These are phyloP conservation scores for Colletotrichum viniferum DNA, from an alignment of 2,329 filamentous ascomycete species.

Conservation along the genomic window DNA sequence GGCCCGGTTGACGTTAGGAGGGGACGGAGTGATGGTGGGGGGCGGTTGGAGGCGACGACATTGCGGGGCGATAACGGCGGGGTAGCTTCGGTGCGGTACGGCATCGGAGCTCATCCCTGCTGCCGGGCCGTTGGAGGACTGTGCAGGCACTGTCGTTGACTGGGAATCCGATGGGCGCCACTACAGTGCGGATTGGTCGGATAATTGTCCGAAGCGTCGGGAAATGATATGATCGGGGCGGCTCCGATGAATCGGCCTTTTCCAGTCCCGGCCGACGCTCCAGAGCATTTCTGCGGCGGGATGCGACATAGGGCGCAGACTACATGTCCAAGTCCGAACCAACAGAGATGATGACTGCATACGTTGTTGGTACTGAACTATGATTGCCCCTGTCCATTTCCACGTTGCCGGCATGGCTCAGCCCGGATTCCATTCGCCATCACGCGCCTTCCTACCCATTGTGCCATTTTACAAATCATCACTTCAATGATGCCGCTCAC, in stretches of 20 bases:
- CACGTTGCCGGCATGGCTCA: background rate
- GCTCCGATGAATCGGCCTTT: slow-evolving; percentile 9
- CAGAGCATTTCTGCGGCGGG: background rate
- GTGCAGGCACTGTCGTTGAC: background rate
- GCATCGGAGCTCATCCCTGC: slow-evolving; percentile 12
- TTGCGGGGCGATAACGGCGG: slow-evolving; percentile 14
- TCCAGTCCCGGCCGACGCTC: background rate
- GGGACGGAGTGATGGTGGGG: background rate
- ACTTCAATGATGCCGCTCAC: background rate
- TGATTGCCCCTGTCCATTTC: background rate
- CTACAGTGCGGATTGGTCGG: background rate
- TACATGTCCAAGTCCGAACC: background rate
- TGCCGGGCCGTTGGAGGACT: background rate
- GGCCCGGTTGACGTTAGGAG: background rate
- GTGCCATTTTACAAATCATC: background rate
- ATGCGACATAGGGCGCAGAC: background rate
- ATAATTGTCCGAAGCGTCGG: slow-evolving; percentile 15
- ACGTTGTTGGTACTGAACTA: background rate
- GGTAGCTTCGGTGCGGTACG: slow-evolving; percentile 7
- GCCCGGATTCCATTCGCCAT: background rate
- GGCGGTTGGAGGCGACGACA: background rate
- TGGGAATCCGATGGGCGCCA: background rate
- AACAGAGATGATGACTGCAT: background rate
- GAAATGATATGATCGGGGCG: background rate
- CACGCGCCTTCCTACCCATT: background rate